Conservation (phyloP, 1,139 yeast genomes). For the Yamadazyma triangularis region DNA sequence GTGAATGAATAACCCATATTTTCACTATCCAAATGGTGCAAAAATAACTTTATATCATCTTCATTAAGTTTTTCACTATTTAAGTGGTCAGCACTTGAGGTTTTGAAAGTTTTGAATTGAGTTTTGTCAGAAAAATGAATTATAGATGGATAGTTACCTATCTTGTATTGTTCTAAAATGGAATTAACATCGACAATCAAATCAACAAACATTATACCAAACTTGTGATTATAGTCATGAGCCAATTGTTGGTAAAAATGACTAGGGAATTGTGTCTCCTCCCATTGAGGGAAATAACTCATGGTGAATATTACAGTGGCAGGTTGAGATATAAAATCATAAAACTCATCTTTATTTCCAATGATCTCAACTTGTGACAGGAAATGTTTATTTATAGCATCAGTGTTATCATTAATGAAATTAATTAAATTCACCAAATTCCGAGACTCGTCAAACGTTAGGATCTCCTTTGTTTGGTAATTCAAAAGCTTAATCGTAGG, state of each 20-base stretch:
- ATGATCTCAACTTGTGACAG: slow-evolving; percentile 10
- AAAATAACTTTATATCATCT: slow-evolving; percentile 14
- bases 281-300: slow-evolving; percentile 26
- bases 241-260: slow-evolving; percentile 35
- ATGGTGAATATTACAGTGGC: slow-evolving; percentile 25
- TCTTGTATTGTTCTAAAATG: slow-evolving; percentile 19
- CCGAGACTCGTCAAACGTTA: slow-evolving; percentile 18
- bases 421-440: slow-evolving; percentile 20
- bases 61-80: slow-evolving; percentile 13
- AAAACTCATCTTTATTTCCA: slow-evolving; percentile 2
- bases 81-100: slow-evolving; percentile 22
- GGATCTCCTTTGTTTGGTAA: slow-evolving; percentile 22
- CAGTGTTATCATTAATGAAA: slow-evolving; percentile 17
- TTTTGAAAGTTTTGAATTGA: slow-evolving; percentile 22
- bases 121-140: slow-evolving; percentile 20
- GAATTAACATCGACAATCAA: slow-evolving; percentile 13
- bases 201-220: slow-evolving; percentile 26
- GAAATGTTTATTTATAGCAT: slow-evolving; percentile 11
- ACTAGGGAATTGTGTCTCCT: slow-evolving; percentile 24
- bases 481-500: slow-evolving; percentile 33
- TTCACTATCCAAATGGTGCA: slow-evolving; percentile 11
- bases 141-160: slow-evolving; percentile 34
- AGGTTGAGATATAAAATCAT: slow-evolving; percentile 7
- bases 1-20: slow-evolving; percentile 19
- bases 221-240: slow-evolving; percentile 10